Evolutionary conservation across 306 rosid genomes (phyloP).

Genomic region (Casuarina cunninghamiana): DNA sequence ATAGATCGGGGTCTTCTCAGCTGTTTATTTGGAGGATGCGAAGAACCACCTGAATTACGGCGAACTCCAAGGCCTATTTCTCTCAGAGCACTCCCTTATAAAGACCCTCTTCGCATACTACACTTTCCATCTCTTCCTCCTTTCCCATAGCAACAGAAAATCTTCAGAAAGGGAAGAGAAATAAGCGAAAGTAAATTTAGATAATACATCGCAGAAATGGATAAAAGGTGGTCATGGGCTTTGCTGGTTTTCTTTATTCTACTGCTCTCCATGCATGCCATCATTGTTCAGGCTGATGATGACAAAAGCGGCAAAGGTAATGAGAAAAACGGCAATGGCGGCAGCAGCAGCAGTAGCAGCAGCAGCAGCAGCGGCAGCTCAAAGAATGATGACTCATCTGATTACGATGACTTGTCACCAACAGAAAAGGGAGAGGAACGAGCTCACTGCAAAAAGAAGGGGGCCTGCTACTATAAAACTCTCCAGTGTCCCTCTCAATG

Average conservation of each 20-base stretch:
- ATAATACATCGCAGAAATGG: constrained; percentile 40
- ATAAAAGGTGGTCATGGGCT: constrained; percentile 29
- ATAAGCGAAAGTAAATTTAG: constrained; percentile 9
- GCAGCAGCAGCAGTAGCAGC: background rate
- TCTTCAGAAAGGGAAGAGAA: constrained; percentile 26
- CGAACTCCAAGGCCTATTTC: constrained; percentile 32
- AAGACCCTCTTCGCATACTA: constrained; percentile 2
- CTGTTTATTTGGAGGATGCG: constrained; percentile 6
- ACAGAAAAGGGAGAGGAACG: constrained; percentile 49
- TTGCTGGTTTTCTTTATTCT: constrained; percentile 42
- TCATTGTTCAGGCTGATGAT: constrained; percentile 35
- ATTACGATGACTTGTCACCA: constrained; percentile 36
- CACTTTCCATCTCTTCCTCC: constrained; percentile 21
- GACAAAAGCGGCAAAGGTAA: background rate
- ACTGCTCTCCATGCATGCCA: constrained; percentile 40
- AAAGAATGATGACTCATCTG: constrained; percentile 24
- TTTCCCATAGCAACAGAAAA: constrained; percentile 21
- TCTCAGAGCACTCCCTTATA: constrained; percentile 7
- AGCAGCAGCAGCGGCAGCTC: background rate
- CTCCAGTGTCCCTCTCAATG: constrained; percentile 61
- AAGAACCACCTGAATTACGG: constrained; percentile 35
- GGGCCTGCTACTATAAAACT: constrained; percentile 43
- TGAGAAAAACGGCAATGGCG: background rate
- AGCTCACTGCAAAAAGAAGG: constrained; percentile 47
- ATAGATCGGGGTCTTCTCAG: background rate